Base-by-base conservation (phyloP, 352 stramenopile species). In the Phytophthora constricta region DNA sequence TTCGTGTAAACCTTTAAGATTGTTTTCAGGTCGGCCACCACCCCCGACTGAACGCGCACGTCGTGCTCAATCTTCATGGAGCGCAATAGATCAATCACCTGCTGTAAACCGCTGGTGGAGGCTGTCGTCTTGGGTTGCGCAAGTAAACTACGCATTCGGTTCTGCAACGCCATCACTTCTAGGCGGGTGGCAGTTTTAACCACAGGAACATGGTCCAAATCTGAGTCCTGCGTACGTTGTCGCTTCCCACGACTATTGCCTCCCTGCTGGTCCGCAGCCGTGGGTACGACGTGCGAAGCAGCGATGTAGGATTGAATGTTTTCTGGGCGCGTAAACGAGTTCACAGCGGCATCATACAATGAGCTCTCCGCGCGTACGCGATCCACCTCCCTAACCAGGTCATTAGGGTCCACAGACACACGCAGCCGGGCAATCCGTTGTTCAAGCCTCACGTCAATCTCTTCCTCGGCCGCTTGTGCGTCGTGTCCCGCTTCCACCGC, bases 1-100 rank as follows among this genome's bases (percentile, higher is more conserved):
- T 93, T 93, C 62, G 81, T 90, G 62, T 91, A 93, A 0, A 74
- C 68, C 56, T 89, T 92, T 23, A 95, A 67, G 62, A 95, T 85
- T 31, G 74, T 80, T 72, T 95, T 93, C 22, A 95, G 58, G 22
- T 95, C 84, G 0, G 78, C 82, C 20, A 92, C 84, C 13, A 95
- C 54, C 3, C 78, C 80, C 8, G 85, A 90, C 50, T 91, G 79
- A 20, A 92, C 80, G 16, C 85, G 83, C 22, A 91, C 82, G n/a
- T 93, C 85, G 4, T 72, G 74, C 3, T 87, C 72, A 31, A 95
- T 71, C 16, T 91, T 87, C 78, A 95, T 88, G 43, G 80, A 70
- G 13, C 85, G 85, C 70, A 95, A 49, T n/a, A 95, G 70, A 63
- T 95, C 85, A 19, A 95, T 58, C 8, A 91, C 84, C 68, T 95